Base-by-base conservation (phyloP, 371 early-diverging fungal species). In the Mycotypha africana region DNA sequence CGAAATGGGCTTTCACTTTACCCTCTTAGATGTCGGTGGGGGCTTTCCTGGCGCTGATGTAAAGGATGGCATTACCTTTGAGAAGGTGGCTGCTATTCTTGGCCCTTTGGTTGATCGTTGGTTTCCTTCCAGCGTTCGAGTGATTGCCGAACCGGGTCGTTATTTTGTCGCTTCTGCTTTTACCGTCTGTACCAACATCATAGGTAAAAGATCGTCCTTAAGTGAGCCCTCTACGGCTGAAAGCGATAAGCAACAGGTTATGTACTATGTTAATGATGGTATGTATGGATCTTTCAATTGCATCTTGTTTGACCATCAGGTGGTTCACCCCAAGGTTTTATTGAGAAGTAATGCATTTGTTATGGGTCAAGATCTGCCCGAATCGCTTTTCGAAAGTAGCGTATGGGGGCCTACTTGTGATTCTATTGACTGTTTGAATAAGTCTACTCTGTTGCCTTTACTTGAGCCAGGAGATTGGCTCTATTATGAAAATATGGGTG, bases 391-490 rank as follows among this genome's bases (percentile, higher is more conserved):
- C 60, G 57, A 66, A 19, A 82, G 89, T 71, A 84, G 84, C 60
- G 75, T 95, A 48, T 96, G 97, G 97, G 97, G 96, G n/a, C 98
- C 96, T 21, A 98, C 97, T 33, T 98, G 98, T 68, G 97, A 98
- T 69, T 94, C 95, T 15, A 92, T 97, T 53, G 98, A 98, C 72
- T 91, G 91, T 64, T 82, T 98, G 42, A 80, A 78, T 51, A 70
- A 82, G 42, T 74, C 81, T 30, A 62, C 75, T 14, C 44, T 43
- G 45, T 73, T 98, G 39, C 96, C 96, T 35, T 78, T 87, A 61
- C 74, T 98, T 57, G 79, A 88, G 41, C 80, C 91, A 22, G 96
- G 97, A 45, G 98, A 98, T 64, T 98, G 97, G 97, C 70, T 98
- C 38, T 85, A 85, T 65, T 96, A 89, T 71, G 86, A 91, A 42